Conservation (phyloP, 1,284 basidiomycete genomes). For the Stereum hirsutum region DNA sequence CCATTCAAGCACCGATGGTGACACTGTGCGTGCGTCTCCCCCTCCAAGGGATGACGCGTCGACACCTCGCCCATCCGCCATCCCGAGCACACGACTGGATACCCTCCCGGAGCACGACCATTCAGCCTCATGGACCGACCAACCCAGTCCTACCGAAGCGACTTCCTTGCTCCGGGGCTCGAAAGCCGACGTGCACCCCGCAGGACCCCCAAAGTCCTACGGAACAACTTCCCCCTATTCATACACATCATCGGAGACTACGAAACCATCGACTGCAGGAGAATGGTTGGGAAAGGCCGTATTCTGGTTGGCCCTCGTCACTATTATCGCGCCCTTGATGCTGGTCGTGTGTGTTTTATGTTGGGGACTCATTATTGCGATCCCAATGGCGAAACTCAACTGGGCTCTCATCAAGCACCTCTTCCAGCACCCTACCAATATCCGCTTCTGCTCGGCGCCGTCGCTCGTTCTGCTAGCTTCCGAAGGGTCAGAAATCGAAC, state of each 20-base stretch:
- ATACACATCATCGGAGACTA: slow-evolving; percentile 1
- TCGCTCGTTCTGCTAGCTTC: slow-evolving; percentile 26
- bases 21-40: slow-evolving; percentile 9
- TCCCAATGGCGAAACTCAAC: slow-evolving; percentile 96
- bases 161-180: slow-evolving; percentile 24
- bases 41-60: background rate
- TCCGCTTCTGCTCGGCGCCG: slow-evolving; percentile 88
- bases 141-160: slow-evolving; percentile 18
- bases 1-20: slow-evolving; percentile 8
- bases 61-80: background rate
- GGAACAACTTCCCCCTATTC: slow-evolving; percentile 38
- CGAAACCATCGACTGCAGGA: slow-evolving; percentile 26
- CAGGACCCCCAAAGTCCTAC: slow-evolving; percentile 50
- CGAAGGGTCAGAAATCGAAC: slow-evolving; percentile 16
- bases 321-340: slow-evolving; percentile 85
- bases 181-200: slow-evolving; percentile 15
- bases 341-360: slow-evolving; percentile 81
- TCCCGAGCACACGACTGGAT: too few species aligned
- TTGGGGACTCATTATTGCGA: slow-evolving; percentile 90
- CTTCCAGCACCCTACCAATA: slow-evolving; percentile 71
- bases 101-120: slow-evolving; percentile 16
- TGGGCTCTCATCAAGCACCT: slow-evolving; percentile 90
- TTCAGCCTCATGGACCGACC: slow-evolving; percentile 22
- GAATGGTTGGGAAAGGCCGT: slow-evolving; percentile 58
- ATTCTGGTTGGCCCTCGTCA: slow-evolving; percentile 74